A percentile compares a stretch with the other conserved stretches of the same genome.
phyloP scores from a whole-genome alignment of 192 early-diverging fungal genomes.

The Chytriomyces hyalinus region DNA sequence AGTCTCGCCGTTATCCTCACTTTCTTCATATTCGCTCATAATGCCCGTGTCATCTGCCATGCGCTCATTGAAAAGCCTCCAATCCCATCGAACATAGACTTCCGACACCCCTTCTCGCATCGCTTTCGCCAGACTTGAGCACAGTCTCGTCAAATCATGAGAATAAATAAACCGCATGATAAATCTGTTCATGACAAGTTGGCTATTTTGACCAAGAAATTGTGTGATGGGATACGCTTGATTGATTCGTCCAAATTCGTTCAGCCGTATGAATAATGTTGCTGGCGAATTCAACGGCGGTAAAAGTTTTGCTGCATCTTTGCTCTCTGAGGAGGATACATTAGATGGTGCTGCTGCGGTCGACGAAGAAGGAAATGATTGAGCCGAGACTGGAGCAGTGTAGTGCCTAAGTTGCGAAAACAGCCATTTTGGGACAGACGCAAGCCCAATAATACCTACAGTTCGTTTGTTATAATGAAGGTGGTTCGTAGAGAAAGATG shows the following conservation, averaged over 20 bases:
- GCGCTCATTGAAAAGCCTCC: constrained; percentile 25
- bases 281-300: background rate
- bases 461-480: no score
- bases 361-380: background rate
- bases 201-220: constrained; percentile 28
- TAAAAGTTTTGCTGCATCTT: background rate
- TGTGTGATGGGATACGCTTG: constrained; percentile 35
- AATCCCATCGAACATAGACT: constrained; percentile 45
- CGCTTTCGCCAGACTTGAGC: constrained; percentile 33
- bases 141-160: constrained; percentile 34
- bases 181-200: constrained; percentile 40
- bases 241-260: constrained; percentile 43
- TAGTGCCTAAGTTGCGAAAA: background rate
- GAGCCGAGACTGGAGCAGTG: background rate
- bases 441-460: background rate
- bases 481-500: background rate
- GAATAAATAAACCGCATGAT: constrained; percentile 43
- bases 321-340: no score
- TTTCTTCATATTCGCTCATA: background rate
- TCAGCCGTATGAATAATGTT: constrained; percentile 33
- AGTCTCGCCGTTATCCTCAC: background rate
- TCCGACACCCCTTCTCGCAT: constrained; percentile 32
- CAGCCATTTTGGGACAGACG: constrained; percentile 4
- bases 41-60: background rate
- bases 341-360: background rate